Conservation (phyloP, 2,329 filamentous ascomycete species). For the Stromatinia cepivora region DNA sequence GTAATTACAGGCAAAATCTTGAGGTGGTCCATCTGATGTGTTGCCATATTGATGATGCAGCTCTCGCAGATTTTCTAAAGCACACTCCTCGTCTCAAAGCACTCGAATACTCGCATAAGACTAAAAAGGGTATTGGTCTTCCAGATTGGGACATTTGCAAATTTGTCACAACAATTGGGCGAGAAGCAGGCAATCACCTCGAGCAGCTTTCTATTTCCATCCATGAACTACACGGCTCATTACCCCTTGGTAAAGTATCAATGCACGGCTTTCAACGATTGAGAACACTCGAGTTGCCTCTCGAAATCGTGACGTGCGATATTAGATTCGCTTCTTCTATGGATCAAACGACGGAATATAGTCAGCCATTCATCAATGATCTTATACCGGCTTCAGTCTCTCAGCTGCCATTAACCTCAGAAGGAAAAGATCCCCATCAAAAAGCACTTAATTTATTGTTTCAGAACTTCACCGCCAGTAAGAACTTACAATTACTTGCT, state of each 20-base stretch:
- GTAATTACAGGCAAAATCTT: neutral
- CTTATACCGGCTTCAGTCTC: neutral
- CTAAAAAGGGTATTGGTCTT: neutral
- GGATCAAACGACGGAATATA: neutral
- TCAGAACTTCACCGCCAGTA: neutral
- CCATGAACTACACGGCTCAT: conserved; percentile 20
- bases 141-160: conserved; percentile 13
- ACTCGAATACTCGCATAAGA: neutral
- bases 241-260: neutral
- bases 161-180: conserved; percentile 25
- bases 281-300: neutral
- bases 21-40: neutral
- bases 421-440: neutral
- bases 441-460: neutral
- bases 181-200: conserved; percentile 10
- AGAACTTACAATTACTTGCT: neutral
- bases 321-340: neutral
- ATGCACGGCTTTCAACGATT: conserved; percentile 6
- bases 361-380: neutral
- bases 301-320: neutral
- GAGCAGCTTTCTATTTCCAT: conserved; percentile 25
- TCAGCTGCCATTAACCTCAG: neutral
- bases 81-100: neutral
- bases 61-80: neutral
- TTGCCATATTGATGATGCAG: neutral